Conservation (phyloP, 1,139 yeast species). For the Nakaseomyces delphensis region DNA sequence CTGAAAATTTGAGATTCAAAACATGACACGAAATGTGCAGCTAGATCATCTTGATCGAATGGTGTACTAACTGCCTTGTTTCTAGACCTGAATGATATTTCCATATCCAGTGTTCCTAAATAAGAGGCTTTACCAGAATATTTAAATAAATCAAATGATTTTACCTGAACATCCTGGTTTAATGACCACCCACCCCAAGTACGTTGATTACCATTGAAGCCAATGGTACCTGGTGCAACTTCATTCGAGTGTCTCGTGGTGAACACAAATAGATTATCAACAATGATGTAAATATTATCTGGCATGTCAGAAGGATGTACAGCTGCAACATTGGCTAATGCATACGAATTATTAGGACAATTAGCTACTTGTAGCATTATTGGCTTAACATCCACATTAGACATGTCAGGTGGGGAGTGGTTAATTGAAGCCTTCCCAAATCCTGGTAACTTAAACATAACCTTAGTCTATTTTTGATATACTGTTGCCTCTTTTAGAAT, state of each 20-base stretch:
- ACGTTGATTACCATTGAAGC: slow-evolving; percentile 81
- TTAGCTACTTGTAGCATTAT: slow-evolving; percentile 39
- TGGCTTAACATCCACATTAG: slow-evolving; percentile 10
- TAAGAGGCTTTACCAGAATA: slow-evolving; percentile 56
- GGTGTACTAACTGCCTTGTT: slow-evolving; percentile 55
- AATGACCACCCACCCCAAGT: slow-evolving; percentile 89
- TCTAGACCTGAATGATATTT: slow-evolving; percentile 69
- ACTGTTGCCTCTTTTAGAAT: no score
- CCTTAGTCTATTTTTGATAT: no score
- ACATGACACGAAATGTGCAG: slow-evolving; percentile 48
- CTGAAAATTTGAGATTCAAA: slow-evolving; percentile 79
- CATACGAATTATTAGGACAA: slow-evolving; percentile 59
- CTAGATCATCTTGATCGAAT: slow-evolving; percentile 77
- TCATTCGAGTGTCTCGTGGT: slow-evolving; percentile 52
- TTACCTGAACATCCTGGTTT: slow-evolving; percentile 55
- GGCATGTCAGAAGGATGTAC: slow-evolving; percentile 71
- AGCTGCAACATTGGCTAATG: slow-evolving; percentile 64
- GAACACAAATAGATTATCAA: slow-evolving; percentile 73
- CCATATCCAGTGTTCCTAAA: slow-evolving; percentile 68
- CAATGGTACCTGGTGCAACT: slow-evolving; percentile 62
- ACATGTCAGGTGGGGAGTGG: slow-evolving; percentile 11
- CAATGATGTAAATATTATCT: slow-evolving; percentile 48
- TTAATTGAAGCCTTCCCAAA: slow-evolving; percentile 30
- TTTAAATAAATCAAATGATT: slow-evolving; percentile 50
- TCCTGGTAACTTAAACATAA: slow-evolving; percentile 31